Conservation (phyloP, 1,139 yeast genomes). For the Oligophagozyma castellii region DNA sequence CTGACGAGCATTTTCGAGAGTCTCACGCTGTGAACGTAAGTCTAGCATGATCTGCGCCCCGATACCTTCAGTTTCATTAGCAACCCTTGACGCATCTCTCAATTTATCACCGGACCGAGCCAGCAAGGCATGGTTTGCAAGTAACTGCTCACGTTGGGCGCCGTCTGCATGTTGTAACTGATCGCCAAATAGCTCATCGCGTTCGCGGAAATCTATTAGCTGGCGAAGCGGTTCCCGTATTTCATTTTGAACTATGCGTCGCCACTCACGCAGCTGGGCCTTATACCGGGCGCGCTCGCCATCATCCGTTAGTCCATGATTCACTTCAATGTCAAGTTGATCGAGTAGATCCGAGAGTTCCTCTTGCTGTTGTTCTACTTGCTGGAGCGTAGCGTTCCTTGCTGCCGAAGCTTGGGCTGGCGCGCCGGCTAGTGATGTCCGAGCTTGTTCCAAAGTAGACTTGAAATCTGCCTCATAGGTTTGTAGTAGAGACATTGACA, state of each 20-base stretch:
- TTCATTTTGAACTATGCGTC: constrained; percentile 12
- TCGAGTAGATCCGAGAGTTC: constrained; percentile 22
- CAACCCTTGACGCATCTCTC: constrained; percentile 78
- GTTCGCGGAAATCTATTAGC: constrained; percentile 18
- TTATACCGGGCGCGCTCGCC: constrained; percentile 16
- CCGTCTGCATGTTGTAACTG: constrained; percentile 30
- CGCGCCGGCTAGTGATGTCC: constrained; percentile 11
- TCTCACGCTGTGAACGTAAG: constrained; percentile 86
- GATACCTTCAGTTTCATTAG: constrained; percentile 80
- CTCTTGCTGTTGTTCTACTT: constrained; percentile 21
- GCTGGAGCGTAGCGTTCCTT: constrained; percentile 15
- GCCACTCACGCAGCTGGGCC: constrained; percentile 20
- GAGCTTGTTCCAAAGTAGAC: constrained; percentile 18
- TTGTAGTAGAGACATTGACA: no score
- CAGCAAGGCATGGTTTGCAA: constrained; percentile 66
- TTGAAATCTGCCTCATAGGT: constrained; percentile 23
- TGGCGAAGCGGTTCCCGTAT: constrained; percentile 17
- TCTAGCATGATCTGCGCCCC: constrained; percentile 89
- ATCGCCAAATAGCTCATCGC: constrained; percentile 16
- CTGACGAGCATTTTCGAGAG: constrained; percentile 68
- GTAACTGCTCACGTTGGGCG: constrained; percentile 68
- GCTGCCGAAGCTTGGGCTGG: constrained; percentile 14
- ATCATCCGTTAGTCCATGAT: constrained; percentile 12
- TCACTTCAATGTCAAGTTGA: constrained; percentile 25
- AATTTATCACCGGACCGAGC: constrained; percentile 76